Percentiles rank a stretch among this genome's conserved stretches.
Evolutionary conservation across 192 early-diverging fungal genomes (phyloP).

Genomic region (Mortierella alpina): DNA sequence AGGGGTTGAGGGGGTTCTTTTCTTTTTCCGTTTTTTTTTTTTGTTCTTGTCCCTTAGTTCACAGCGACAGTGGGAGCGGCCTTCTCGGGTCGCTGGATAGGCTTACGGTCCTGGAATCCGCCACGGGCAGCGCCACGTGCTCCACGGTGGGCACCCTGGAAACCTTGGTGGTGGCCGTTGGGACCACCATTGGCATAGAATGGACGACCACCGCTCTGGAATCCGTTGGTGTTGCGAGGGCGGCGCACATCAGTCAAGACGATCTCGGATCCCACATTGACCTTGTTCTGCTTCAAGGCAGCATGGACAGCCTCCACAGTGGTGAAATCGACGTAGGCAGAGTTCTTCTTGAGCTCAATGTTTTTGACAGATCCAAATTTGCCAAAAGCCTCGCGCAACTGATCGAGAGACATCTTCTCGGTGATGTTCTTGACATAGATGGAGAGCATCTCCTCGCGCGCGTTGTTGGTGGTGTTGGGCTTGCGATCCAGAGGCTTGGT

Average conservation of each 20-base stretch:
- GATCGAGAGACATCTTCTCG: conserved; percentile 60
- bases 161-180: conserved; percentile 22
- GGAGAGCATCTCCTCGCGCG: conserved; percentile 64
- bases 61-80: conserved; percentile 28
- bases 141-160: conserved; percentile 19
- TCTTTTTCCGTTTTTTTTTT: conserved; percentile 11
- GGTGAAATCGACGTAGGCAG: conserved; percentile 79
- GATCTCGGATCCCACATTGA: conserved; percentile 52
- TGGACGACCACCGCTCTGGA: conserved; percentile 12
- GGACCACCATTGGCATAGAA: conserved; percentile 13
- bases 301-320: conserved; percentile 66
- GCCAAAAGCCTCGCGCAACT: conserved; percentile 66
- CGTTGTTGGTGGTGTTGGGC: conserved; percentile 50
- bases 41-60: conserved; percentile 27
- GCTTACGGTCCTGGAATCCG: conserved; percentile 27
- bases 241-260: conserved; percentile 64
- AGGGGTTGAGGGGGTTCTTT: neutral
- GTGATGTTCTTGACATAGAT: conserved; percentile 73
- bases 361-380: conserved; percentile 69
- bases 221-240: conserved; percentile 14
- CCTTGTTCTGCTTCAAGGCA: conserved; percentile 68
- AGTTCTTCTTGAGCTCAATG: conserved; percentile 72
- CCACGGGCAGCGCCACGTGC: conserved; percentile 23
- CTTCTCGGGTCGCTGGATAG: conserved; percentile 34
- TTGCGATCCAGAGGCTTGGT: conserved; percentile 39